Evolutionary conservation across 345 rosid genomes (phyloP), one percentile per base, ranked within the genome.

Genomic region (Brassica cretica): DNA sequence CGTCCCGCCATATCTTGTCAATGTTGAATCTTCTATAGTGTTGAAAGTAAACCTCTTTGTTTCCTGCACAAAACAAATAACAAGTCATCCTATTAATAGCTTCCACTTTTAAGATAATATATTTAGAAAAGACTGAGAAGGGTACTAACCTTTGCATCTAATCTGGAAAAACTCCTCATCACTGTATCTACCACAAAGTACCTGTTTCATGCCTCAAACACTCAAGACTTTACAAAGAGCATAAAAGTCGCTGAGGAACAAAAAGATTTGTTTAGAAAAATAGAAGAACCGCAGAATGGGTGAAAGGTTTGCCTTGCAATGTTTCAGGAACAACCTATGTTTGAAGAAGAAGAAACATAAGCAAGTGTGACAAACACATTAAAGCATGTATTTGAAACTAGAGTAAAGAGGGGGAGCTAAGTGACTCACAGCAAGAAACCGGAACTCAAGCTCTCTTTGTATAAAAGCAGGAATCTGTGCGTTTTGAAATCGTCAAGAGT

Each of bases 401-500:
- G 11, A 9, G n/a, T 18, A 10, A 76, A 21, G 24, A 21, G 24
- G 14, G 67, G 3, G 21, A 66, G 6, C 18, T 5, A 51, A 49
- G 82, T 30, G 24, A 88, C 97, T 88, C 84, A 94, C 98, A 64
- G 97, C 89, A 21, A 53, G 60, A 7, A 53, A 53, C 0, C 60
- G 60, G 60, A 53, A 53, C 24, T 16, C 60, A 53, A 16, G 60
- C 60, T 53, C 60, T 10, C 60, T 53, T 53, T 53, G 60, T 16
- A 95, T 86, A 78, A 95, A 93, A 65, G 93, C 97, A 3, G 99
- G 94, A 85, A 95, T 84, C 97, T 92, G 61, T 21, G 24, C 24
- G 24, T 21, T 21, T 41, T 76, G 2, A 29, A 55, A 69, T 58
- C 32, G n/a, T 80, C 68, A 79, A 37, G 59, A 32, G 5, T 5